Percentiles rank a stretch among this genome's conserved stretches.
phyloP scores from a whole-genome alignment of 2,329 filamentous ascomycete genomes.

The Mycosphaerella sp. region DNA sequence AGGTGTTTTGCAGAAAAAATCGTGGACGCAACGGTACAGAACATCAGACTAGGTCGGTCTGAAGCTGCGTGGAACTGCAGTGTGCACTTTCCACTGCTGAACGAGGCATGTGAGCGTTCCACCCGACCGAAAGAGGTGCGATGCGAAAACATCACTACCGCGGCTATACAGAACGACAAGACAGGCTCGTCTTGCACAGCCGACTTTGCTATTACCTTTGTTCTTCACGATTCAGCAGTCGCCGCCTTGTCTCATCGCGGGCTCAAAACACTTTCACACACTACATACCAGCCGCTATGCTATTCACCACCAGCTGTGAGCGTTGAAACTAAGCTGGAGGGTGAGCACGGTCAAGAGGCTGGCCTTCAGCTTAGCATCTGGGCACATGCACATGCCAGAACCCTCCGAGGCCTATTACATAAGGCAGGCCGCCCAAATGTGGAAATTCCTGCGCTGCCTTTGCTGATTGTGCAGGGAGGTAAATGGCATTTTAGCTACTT shows the following conservation, averaged over 20 bases:
- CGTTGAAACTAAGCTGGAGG: neutral
- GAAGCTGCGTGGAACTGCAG: slow-evolving; percentile 1
- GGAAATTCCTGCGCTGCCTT: neutral
- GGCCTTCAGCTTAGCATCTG: neutral
- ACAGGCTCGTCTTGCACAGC: neutral
- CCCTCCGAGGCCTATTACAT: neutral
- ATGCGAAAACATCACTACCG: neutral
- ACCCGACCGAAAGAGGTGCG: neutral
- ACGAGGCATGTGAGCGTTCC: neutral
- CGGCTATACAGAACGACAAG: neutral
- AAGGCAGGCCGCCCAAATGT: neutral
- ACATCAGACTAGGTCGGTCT: neutral
- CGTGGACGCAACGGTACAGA: neutral
- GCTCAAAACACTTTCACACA: neutral
- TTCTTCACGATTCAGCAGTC: neutral
- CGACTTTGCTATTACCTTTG: neutral
- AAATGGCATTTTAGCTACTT: neutral
- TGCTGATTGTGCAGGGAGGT: neutral
- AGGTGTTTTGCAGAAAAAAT: neutral
- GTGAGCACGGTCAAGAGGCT: neutral
- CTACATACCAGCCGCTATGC: neutral
- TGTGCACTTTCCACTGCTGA: neutral
- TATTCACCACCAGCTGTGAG: neutral
- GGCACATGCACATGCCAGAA: neutral
- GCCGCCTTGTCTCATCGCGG: neutral